Evolutionary conservation across 805 yeast species (phyloP), one percentile per base, ranked within the genome.

Genomic region (Spathaspora hagerdaliae): DNA sequence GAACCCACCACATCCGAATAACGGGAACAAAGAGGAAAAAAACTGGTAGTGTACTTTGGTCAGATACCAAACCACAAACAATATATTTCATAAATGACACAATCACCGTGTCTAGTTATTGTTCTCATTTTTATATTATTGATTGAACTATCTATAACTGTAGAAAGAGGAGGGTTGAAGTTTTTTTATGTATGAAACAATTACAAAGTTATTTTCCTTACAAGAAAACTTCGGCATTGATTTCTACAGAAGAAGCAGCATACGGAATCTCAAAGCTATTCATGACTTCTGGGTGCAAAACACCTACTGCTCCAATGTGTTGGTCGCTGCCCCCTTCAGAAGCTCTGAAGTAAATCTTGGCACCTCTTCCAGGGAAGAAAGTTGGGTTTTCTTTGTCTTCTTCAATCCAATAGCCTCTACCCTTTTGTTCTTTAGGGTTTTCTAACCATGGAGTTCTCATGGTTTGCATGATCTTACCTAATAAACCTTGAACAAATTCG

Each of bases 361-460:
- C 99, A 51, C 97, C 97, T 74, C 99, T 85, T 36, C 98, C 99
- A 35, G 97, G 96, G 86, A 94, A 94, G 71, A 77, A 92, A 49
- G 91, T 85, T 41, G 82, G 76, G 61, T 82, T 77, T 27, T 75
- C 73, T 43, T 67, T 68, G 59, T 83, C 87, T 63, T 85, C 83
- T 65, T 82, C 87, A 47, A 86, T 85, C 94, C 94, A 87, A 70
- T 81, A 87, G 44, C 97, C 97, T 72, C 94, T 87, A 37, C 59
- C 54, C 50, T 72, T 77, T 35, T 72, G 66, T 34, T 76, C 61
- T 34, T 61, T 63, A 12, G 81, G 77, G 50, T 78, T 75, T 50
- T 78, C 83, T 49, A 86, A 68, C 94, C 96, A 87, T 38, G 81
- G 79, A 33, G 95, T 82, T 76, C 97, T 86, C 73, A 94, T 78